These are phyloP conservation scores for Platanus orientalis DNA, from an alignment of 164 flowering plant genomes.

Conservation along the genomic window DNA sequence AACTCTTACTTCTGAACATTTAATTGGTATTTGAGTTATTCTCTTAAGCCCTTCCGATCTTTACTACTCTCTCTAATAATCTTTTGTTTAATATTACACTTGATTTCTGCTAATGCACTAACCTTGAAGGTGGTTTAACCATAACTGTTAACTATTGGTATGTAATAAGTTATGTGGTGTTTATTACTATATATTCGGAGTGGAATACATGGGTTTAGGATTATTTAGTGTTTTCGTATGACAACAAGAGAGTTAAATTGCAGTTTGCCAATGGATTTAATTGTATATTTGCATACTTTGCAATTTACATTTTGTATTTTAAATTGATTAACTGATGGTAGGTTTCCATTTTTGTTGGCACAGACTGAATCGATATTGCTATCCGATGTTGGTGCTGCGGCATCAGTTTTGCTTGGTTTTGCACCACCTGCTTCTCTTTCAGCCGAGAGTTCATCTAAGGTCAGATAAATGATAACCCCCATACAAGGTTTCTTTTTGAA, in stretches of 20 bases:
- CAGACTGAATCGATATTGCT: slow-evolving; percentile 49
- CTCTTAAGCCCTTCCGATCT: not conserved
- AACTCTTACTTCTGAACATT: not conserved
- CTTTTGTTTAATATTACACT: not conserved
- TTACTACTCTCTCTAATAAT: not conserved
- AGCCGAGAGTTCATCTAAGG: slow-evolving; percentile 64
- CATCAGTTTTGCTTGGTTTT: slow-evolving; percentile 83
- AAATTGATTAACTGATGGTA: not conserved
- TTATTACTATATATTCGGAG: too few species aligned
- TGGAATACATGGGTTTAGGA: too few species aligned
- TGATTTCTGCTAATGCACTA: not conserved
- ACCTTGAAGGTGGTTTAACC: not conserved
- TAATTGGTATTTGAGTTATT: not conserved
- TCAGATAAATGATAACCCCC: slow-evolving; percentile 6
- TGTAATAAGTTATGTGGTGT: too few species aligned
- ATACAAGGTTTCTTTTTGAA: not conserved
- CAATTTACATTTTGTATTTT: not conserved
- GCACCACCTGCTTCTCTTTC: slow-evolving; percentile 73
- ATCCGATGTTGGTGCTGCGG: slow-evolving; percentile 72
- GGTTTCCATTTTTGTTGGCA: slow-evolving; percentile 8
- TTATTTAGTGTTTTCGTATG: too few species aligned
- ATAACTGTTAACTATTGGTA: not conserved
- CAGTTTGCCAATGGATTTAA: not conserved
- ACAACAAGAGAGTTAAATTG: too few species aligned
- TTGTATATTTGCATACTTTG: not conserved